Percentiles rank a stretch among this genome's conserved stretches.
These are phyloP conservation scores for Lobulomyces angularis DNA, from an alignment of 192 early-diverging fungal species.

Conservation along the genomic window DNA sequence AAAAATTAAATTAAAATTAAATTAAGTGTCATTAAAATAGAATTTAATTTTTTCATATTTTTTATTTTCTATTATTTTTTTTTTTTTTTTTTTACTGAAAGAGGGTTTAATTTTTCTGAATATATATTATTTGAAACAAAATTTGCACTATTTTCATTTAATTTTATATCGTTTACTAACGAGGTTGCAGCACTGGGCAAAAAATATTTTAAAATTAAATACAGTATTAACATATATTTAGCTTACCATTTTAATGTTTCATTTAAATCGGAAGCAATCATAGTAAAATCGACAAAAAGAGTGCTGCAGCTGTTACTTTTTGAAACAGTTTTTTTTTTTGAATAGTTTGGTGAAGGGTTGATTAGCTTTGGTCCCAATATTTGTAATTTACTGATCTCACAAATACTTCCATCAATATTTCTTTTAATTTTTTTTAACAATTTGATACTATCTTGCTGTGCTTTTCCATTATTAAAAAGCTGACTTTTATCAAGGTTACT, in stretches of 20 bases:
- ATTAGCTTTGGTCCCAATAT: too few relatives aligned
- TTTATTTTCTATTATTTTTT: neutral
- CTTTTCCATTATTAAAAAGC: too few relatives aligned
- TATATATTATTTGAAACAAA: constrained; percentile 30
- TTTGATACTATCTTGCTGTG: too few relatives aligned
- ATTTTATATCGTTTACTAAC: constrained; percentile 21
- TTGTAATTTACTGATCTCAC: too few relatives aligned
- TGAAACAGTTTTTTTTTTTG: too few relatives aligned
- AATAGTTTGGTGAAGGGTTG: too few relatives aligned
- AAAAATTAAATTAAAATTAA: neutral
- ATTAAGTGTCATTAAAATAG: neutral
- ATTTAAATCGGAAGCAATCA: constrained; percentile 31
- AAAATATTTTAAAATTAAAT: too few relatives aligned
- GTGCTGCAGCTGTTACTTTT: too few relatives aligned
- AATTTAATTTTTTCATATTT: neutral
- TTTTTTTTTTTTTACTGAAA: constrained; percentile 19
- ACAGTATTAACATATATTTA: too few relatives aligned
- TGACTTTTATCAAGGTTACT: too few relatives aligned
- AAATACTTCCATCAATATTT: too few relatives aligned
- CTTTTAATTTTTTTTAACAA: too few relatives aligned
- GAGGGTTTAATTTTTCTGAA: constrained; percentile 36
- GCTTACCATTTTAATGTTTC: constrained; percentile 32
- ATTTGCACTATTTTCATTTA: constrained; percentile 5
- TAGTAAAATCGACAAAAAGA: constrained; percentile 37
- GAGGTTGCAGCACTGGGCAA: constrained; percentile 19